Conservation (phyloP, 169 alveolate genomes). For the Theileria parva region DNA sequence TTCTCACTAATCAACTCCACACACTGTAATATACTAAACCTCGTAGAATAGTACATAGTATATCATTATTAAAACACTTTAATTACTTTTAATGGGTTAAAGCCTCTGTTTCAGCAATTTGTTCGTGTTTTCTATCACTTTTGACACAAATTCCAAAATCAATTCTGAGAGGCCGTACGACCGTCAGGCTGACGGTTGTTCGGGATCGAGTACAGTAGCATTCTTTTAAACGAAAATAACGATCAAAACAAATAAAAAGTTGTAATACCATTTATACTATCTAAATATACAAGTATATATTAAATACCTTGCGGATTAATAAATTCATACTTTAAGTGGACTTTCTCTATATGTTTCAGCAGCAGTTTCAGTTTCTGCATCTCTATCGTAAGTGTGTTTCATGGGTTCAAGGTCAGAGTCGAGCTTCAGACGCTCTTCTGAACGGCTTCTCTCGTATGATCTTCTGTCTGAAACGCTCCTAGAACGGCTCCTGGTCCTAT, state of each 20-base stretch:
- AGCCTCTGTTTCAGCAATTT: no score
- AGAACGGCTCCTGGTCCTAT: neutral
- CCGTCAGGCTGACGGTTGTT: no score
- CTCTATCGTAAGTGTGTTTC: conserved; percentile 4
- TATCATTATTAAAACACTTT: neutral
- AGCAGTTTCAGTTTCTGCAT: conserved; percentile 12
- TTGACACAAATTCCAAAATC: no score
- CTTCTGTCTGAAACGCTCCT: conserved; percentile 7
- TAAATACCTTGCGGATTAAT: neutral
- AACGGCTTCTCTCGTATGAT: conserved; percentile 9
- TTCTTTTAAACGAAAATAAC: neutral
- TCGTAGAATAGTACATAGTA: neutral
- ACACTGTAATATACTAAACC: neutral
- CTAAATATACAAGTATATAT: neutral
- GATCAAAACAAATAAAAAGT: neutral
- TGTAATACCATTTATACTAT: neutral
- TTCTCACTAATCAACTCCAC: neutral
- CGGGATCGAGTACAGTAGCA: neutral
- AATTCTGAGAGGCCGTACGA: no score
- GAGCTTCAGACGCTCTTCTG: neutral
- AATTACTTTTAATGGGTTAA: neutral
- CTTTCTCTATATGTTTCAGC: conserved; percentile 12
- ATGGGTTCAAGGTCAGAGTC: neutral
- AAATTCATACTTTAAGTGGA: conserved; percentile 2
- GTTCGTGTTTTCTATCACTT: no score